Evolutionary conservation across 192 early-diverging fungal species (phyloP).

Genomic region (Rhizoclosmatium sp.): DNA sequence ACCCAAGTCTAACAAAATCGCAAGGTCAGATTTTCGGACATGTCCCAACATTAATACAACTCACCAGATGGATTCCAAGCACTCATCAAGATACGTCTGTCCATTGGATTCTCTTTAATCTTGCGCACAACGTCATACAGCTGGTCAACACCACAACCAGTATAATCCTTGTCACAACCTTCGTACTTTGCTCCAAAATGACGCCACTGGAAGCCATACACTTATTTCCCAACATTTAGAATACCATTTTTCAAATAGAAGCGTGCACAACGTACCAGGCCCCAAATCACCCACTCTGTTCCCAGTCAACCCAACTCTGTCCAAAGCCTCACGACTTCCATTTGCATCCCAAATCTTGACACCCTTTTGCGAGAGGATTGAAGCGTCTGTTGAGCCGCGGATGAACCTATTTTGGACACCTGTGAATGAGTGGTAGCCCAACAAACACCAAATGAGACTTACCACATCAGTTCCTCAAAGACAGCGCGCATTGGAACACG

Average conservation of each 20-base stretch:
- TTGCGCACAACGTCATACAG: constrained; percentile 84
- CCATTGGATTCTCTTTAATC: constrained; percentile 84
- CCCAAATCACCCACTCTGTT: constrained; percentile 89
- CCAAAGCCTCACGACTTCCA: constrained; percentile 89
- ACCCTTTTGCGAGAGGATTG: constrained; percentile 74
- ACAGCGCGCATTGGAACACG: constrained; percentile 91
- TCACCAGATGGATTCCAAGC: constrained; percentile 98
- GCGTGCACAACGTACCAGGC: constrained; percentile 48
- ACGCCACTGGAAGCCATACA: constrained; percentile 99
- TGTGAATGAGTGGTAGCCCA: neutral
- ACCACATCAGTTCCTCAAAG: constrained; percentile 92
- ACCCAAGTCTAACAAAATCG: constrained; percentile 66
- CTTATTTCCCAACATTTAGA: constrained; percentile 31
- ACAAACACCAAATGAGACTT: neutral
- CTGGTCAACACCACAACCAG: constrained; percentile 93
- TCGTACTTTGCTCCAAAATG: constrained; percentile 96
- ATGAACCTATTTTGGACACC: constrained; percentile 66
- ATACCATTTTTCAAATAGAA: neutral
- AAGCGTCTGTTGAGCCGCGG: constrained; percentile 84
- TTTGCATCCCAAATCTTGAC: constrained; percentile 76
- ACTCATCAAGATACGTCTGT: constrained; percentile 90
- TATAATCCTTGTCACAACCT: constrained; percentile 85
- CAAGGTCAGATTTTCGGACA: neutral
- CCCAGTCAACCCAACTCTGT: constrained; percentile 77
- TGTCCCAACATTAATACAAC: neutral